Evolutionary conservation across 331 rosid genomes (phyloP), one percentile per base, ranked within the genome.

Genomic region (Malus hybrid): DNA sequence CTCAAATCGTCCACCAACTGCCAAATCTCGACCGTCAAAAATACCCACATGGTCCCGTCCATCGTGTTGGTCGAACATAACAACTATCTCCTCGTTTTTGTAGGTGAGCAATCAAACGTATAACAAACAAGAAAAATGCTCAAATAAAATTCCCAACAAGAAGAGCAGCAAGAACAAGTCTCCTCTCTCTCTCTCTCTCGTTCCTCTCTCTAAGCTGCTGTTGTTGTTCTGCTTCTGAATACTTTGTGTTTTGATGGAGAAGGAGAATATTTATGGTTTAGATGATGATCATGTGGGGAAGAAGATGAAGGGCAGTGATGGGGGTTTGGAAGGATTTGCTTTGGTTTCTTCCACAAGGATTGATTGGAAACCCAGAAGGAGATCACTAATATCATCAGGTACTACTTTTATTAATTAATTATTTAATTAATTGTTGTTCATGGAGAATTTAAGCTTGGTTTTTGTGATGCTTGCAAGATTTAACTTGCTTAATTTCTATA

Each of bases 331-430:
- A 46, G 87, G 85, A 18, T 94, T 94, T 83, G 91, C 97, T 74
- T 88, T 91, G 12, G 82, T 76, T 5, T 84, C 96, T 28, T 78
- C 97, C 20, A 86, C 97, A 55, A 84, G 72, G 46, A 83, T 95
- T 84, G 71, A 65, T 44, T 95, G 99, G 99, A 95, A 92, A 79
- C 88, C 93, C 68, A 86, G 99, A 76, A 86, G 80, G 83, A 89
- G 93, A 90, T 86, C 97, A 85, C 61, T 55, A n/a, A 55, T 55
- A 48, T n/a, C 62, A n/a, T 56, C 22, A 56, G 56, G 56, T 50
- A 15, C n/a, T 50, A 14, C 19, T 48, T 48, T 48, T 48, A 14
- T 48, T 15, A 15, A 50, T 50, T 15, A 50, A 14, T 48, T 48
- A 48, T 36, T 36, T 36, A 36, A 36, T 36, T 36, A 36, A 36